phyloP scores from a whole-genome alignment of 139 green algal species.

The Edaphochlamys debaryana region DNA sequence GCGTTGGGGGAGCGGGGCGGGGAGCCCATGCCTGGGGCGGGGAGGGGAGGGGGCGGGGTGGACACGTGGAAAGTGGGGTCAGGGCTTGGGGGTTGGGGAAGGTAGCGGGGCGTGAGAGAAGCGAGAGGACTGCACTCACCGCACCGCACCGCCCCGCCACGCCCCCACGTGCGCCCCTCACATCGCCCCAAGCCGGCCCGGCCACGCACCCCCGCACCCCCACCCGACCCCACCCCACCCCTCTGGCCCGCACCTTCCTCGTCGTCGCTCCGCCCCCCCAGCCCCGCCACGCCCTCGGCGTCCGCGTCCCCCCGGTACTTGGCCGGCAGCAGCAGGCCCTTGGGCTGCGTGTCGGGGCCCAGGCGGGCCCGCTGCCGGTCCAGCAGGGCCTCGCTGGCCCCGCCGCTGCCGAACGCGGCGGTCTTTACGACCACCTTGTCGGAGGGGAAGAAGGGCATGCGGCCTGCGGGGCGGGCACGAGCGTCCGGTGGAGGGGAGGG shows the following conservation, averaged over 20 bases:
- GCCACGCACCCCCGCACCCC: no score
- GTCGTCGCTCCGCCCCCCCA: conserved; percentile 9
- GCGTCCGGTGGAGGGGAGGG: neutral
- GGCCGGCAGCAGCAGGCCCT: conserved; percentile 58
- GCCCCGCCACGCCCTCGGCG: conserved; percentile 23
- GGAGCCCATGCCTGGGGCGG: conserved; percentile 15
- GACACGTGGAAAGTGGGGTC: no score
- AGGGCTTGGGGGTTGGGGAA: no score
- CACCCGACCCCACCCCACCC: no score
- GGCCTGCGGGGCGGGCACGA: conserved; percentile 16
- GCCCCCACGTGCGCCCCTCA: no score
- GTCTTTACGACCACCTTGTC: conserved; percentile 55
- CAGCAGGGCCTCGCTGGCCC: conserved; percentile 45
- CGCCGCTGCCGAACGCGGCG: conserved; percentile 64
- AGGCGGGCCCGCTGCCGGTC: conserved; percentile 31
- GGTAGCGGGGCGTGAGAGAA: no score
- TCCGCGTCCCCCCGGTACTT: conserved; percentile 50
- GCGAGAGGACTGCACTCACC: no score
- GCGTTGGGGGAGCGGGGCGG: conserved; percentile 1
- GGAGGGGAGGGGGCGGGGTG: neutral
- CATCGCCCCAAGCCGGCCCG: no score
- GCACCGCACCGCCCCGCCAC: no score
- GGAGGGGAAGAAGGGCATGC: conserved; percentile 53
- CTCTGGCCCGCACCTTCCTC: neutral
- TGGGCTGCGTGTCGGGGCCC: conserved; percentile 44